Evolutionary conservation across 441 rosid genomes (phyloP).

Genomic region (Erodium trifolium): DNA sequence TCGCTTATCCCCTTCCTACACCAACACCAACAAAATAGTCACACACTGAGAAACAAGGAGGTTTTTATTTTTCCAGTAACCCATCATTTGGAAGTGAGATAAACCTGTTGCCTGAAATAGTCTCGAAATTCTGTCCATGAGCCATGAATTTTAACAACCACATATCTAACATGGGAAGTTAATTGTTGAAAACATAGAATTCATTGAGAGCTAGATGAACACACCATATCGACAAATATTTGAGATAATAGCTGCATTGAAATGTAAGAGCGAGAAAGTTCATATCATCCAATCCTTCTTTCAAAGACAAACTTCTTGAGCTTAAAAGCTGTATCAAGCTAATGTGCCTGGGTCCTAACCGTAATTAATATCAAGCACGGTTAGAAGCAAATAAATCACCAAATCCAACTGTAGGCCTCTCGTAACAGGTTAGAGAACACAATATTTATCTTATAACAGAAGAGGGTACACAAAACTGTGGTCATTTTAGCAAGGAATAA

Average conservation of each 20-base stretch:
- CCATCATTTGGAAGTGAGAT: conserved; percentile 14
- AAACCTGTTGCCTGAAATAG: conserved; percentile 69
- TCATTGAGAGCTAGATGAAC: background rate
- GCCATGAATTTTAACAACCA: conserved; percentile 67
- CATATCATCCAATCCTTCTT: background rate
- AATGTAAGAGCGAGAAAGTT: background rate
- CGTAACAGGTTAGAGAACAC: background rate
- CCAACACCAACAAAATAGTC: conserved; percentile 13
- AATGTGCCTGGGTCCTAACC: no score
- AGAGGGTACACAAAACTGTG: background rate
- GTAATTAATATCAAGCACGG: background rate
- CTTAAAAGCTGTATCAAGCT: no score
- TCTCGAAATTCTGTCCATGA: conserved; percentile 76
- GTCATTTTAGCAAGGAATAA: background rate
- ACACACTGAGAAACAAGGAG: conserved; percentile 7
- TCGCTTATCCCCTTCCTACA: conserved; percentile 73
- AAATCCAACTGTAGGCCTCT: background rate
- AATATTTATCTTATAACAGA: background rate
- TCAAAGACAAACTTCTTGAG: background rate
- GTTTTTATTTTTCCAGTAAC: conserved; percentile 4
- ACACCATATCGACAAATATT: background rate
- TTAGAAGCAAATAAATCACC: background rate
- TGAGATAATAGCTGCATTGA: background rate
- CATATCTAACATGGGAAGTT: conserved; percentile 41
- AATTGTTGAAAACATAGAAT: conserved; percentile 20